Evolutionary conservation across 208 protist species (phyloP).

Genomic region (Trypanosomatidae sp.): DNA sequence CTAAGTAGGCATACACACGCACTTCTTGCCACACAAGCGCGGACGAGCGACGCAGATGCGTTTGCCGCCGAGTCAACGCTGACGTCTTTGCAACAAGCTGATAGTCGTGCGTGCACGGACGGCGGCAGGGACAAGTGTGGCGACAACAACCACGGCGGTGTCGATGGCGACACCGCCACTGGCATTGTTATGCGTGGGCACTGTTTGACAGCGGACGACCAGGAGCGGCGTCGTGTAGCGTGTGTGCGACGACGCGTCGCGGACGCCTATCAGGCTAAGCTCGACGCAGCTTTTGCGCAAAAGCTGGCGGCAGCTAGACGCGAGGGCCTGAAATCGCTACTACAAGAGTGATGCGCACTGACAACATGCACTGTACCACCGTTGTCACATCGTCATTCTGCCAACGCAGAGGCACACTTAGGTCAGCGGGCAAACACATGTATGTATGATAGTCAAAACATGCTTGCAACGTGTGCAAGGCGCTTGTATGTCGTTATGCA

Average conservation of each 20-base stretch:
- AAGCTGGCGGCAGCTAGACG: too few species aligned
- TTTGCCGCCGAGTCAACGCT: too few species aligned
- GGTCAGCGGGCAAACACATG: too few species aligned
- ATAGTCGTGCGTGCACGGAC: background rate
- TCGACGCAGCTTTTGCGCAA: conserved; percentile 7
- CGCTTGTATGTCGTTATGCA: too few species aligned
- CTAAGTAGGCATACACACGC: conserved; percentile 16
- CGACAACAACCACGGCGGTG: conserved; percentile 3
- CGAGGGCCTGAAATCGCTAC: conserved; percentile 4
- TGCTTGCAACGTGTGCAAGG: too few species aligned
- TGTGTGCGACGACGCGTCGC: background rate
- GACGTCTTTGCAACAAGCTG: background rate
- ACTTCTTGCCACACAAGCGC: conserved; percentile 22
- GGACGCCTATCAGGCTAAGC: conserved; percentile 9
- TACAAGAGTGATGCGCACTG: too few species aligned
- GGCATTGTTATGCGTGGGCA: background rate
- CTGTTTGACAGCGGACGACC: background rate
- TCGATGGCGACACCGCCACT: conserved; percentile 2
- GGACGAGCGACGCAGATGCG: too few species aligned
- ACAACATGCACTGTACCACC: too few species aligned
- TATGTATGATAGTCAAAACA: too few species aligned
- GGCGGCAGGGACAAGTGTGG: conserved; percentile 17
- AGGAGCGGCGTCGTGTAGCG: conserved; percentile 12
- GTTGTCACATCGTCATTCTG: too few species aligned
- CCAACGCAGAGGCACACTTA: too few species aligned